A percentile compares a stretch with the other conserved stretches of the same genome.
phyloP scores from a whole-genome alignment of 2,329 filamentous ascomycete genomes.

The Xylaria sp. region DNA sequence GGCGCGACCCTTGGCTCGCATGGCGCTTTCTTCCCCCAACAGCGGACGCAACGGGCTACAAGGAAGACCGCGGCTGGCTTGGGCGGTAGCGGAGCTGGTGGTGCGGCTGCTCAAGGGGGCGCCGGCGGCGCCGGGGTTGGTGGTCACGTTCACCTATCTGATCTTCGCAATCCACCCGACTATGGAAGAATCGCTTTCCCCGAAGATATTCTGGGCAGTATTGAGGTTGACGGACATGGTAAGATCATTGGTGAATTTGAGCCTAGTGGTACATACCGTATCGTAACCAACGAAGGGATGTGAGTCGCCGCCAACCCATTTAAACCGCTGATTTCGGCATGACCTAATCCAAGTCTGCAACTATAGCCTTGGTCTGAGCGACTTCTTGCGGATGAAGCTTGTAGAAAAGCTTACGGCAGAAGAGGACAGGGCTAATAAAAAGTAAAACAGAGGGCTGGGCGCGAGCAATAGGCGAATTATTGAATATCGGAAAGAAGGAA shows the following conservation, averaged over 20 bases:
- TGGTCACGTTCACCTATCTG: slow-evolving; percentile 69
- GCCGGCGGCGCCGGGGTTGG: slow-evolving; percentile 64
- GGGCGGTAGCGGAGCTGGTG: slow-evolving; percentile 56
- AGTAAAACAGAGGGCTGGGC: not conserved
- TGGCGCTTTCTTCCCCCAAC: slow-evolving; percentile 56
- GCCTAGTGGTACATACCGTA: slow-evolving; percentile 66
- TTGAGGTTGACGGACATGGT: slow-evolving; percentile 65
- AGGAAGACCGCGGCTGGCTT: slow-evolving; percentile 36
- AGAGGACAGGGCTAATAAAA: slow-evolving; percentile 47
- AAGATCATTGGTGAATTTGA: slow-evolving; percentile 63
- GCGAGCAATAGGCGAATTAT: not conserved
- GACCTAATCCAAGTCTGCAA: slow-evolving; percentile 16
- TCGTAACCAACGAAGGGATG: slow-evolving; percentile 71
- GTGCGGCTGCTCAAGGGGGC: slow-evolving; percentile 65
- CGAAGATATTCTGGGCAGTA: slow-evolving; percentile 72
- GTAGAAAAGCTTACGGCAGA: slow-evolving; percentile 58
- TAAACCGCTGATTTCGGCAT: not conserved
- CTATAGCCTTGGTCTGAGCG: slow-evolving; percentile 57
- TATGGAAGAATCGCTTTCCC: slow-evolving; percentile 72
- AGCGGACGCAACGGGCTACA: slow-evolving; percentile 43
- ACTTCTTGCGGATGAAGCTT: slow-evolving; percentile 60
- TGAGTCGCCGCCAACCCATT: slow-evolving; percentile 49
- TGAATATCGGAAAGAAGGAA: not conserved
- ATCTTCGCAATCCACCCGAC: slow-evolving; percentile 67
- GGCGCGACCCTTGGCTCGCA: slow-evolving; percentile 58